These are phyloP conservation scores for Ogataea allantospora DNA, from an alignment of 805 yeast genomes.

Conservation along the genomic window DNA sequence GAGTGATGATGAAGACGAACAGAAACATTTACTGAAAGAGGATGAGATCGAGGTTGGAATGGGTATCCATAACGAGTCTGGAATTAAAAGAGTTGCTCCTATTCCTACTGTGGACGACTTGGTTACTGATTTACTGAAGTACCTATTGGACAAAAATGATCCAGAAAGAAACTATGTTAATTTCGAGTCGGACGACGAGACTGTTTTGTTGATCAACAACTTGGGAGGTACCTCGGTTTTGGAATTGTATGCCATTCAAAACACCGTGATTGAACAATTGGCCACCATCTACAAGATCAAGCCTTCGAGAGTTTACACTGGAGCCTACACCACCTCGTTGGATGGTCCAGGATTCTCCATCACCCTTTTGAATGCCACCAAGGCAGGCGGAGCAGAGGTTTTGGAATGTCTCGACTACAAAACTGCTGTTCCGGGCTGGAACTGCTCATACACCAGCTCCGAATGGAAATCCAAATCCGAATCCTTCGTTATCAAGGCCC, in stretches of 20 bases:
- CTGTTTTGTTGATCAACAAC: conserved; percentile 73
- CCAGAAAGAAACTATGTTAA: conserved; percentile 78
- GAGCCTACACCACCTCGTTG: conserved; percentile 84
- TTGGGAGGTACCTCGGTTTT: conserved; percentile 86
- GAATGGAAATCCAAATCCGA: conserved; percentile 23
- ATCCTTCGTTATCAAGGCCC: conserved; percentile 30
- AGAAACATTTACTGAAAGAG: conserved; percentile 42
- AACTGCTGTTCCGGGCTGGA: conserved; percentile 86
- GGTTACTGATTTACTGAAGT: conserved; percentile 55
- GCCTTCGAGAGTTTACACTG: conserved; percentile 70
- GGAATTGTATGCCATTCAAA: conserved; percentile 71
- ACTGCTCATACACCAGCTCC: conserved; percentile 36
- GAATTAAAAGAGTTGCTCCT: conserved; percentile 59
- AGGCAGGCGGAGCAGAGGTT: conserved; percentile 44
- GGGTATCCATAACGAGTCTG: conserved; percentile 97
- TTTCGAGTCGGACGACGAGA: conserved; percentile 57
- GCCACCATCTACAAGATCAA: conserved; percentile 48
- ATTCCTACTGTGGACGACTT: conserved; percentile 71
- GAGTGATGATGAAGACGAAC: conserved; percentile 36
- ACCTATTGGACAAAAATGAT: conserved; percentile 61
- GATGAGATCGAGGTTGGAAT: conserved; percentile 86
- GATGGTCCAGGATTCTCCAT: conserved; percentile 91
- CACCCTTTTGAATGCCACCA: conserved; percentile 70
- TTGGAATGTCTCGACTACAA: conserved; percentile 64
- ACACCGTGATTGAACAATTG: conserved; percentile 53